Evolutionary conservation across 2,329 filamentous ascomycete genomes (phyloP), one percentile per base, ranked within the genome.

Genomic region (Penicillium nordicum): DNA sequence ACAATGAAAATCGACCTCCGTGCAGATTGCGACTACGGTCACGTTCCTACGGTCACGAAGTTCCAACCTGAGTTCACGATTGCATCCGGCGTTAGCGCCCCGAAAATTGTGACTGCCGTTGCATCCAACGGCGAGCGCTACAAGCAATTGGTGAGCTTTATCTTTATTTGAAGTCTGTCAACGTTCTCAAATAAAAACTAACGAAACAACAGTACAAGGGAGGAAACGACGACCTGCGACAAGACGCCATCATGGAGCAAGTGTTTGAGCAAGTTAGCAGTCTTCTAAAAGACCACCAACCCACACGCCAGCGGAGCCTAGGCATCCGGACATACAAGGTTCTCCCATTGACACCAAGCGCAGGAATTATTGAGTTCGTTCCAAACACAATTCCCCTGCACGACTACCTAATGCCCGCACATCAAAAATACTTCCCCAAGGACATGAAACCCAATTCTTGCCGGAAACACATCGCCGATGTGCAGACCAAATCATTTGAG

Each of bases 161-260:
- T 43, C 4, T 52, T 34, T 25, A 5, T 18, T 18, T 7, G 18
- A 25, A 27, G 8, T 11, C 16, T 1, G 4, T 14, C 25, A 11
- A 18, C 11, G 5, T 12, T n/a, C 30, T 12, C 44, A 11, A 14
- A 21, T 16, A n/a, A 38, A 38, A 6, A 34, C 59, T 67, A 44
- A 66, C 52, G 27, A 27, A 57, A 52, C 23, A 48, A 57, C 61
- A 86, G 80, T 87, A 96, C 70, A 99, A 99, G 80, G 92, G 92
- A 60, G 92, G 94, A 18, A 93, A 93, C 69, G 94, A 99, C 72
- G 93, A 99, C 70, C 82, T 99, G 12, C 89, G 95, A 9, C 94
- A 99, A 77, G 94, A 99, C 69, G 91, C 93, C 43, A 99, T 87
- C 79, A 99, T 99, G 95, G 95, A 99, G 74, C 94, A 99, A 75